These are phyloP conservation scores for Spatholobus suberectus DNA, from an alignment of 306 rosid genomes.

Conservation along the genomic window DNA sequence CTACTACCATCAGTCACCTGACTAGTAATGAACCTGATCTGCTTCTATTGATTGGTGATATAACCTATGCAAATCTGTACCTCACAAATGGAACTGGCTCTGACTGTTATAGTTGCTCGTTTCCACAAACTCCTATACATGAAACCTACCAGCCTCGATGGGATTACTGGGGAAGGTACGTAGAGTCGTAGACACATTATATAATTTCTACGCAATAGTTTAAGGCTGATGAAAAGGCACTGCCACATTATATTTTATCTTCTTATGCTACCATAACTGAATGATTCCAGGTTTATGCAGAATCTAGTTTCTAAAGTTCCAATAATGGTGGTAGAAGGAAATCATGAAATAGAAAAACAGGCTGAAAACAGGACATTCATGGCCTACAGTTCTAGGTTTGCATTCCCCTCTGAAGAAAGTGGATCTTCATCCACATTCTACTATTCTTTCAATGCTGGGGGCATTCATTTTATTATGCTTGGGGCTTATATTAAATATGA, in stretches of 20 bases:
- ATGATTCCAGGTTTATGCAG: constrained; percentile 80
- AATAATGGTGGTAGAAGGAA: constrained; percentile 87
- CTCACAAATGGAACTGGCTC: constrained; percentile 90
- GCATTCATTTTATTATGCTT: constrained; percentile 89
- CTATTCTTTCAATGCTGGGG: constrained; percentile 89
- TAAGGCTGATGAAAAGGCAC: background rate
- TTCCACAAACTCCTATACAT: constrained; percentile 74
- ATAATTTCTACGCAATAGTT: constrained; percentile 4
- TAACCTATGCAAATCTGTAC: constrained; percentile 77
- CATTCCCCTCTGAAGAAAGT: constrained; percentile 87
- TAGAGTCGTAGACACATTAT: constrained; percentile 29
- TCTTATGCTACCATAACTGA: constrained; percentile 33
- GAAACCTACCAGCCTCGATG: constrained; percentile 93
- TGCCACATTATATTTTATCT: constrained; percentile 4
- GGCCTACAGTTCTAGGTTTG: constrained; percentile 91
- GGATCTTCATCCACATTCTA: constrained; percentile 79
- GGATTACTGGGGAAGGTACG: constrained; percentile 96
- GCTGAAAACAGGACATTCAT: constrained; percentile 58
- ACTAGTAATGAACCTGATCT: constrained; percentile 72
- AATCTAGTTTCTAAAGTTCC: constrained; percentile 75
- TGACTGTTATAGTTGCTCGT: constrained; percentile 80
- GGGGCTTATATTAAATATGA: constrained; percentile 72
- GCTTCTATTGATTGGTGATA: constrained; percentile 77
- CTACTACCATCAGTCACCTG: constrained; percentile 78
- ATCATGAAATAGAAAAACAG: constrained; percentile 83